phyloP scores from a whole-genome alignment of 2,329 filamentous ascomycete genomes.

The Clonostachys sp. region DNA sequence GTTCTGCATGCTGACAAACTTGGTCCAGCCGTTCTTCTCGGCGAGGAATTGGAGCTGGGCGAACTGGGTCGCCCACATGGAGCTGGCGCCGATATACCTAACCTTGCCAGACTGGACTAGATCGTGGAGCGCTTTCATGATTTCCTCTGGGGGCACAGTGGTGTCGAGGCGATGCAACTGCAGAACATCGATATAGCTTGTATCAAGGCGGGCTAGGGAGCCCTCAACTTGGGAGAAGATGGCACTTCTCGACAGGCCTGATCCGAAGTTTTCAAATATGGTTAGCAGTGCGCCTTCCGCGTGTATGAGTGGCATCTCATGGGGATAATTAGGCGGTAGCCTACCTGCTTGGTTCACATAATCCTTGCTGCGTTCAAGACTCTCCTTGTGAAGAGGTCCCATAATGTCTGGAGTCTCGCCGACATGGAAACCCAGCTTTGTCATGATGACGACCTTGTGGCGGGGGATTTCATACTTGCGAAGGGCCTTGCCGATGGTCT shows the following conservation, averaged over 20 bases:
- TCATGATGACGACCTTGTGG: constrained; percentile 50
- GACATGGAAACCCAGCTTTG: constrained; percentile 49
- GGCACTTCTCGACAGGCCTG: constrained; percentile 49
- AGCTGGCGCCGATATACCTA: constrained; percentile 31
- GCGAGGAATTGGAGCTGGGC: constrained; percentile 44
- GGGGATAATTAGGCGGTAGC: too few relatives aligned
- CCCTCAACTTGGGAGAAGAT: constrained; percentile 62
- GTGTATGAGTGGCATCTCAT: too few relatives aligned
- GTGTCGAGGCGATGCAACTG: constrained; percentile 49
- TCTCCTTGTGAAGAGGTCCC: not conserved
- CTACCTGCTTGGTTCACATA: constrained; percentile 15
- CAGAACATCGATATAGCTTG: constrained; percentile 51
- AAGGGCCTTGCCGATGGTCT: constrained; percentile 51
- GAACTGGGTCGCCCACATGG: constrained; percentile 42
- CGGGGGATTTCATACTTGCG: constrained; percentile 52
- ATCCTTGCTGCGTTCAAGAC: constrained; percentile 11
- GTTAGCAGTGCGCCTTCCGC: not conserved
- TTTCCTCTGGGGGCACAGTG: constrained; percentile 42
- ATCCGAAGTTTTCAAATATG: not conserved
- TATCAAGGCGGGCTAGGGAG: constrained; percentile 47
- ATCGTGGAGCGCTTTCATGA: constrained; percentile 52
- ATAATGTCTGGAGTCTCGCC: constrained; percentile 23
- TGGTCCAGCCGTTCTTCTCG: constrained; percentile 47
- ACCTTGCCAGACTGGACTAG: constrained; percentile 47
- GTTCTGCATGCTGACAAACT: constrained; percentile 55